Conservation (phyloP, 768 basidiomycete species). For the Russula earlei region DNA sequence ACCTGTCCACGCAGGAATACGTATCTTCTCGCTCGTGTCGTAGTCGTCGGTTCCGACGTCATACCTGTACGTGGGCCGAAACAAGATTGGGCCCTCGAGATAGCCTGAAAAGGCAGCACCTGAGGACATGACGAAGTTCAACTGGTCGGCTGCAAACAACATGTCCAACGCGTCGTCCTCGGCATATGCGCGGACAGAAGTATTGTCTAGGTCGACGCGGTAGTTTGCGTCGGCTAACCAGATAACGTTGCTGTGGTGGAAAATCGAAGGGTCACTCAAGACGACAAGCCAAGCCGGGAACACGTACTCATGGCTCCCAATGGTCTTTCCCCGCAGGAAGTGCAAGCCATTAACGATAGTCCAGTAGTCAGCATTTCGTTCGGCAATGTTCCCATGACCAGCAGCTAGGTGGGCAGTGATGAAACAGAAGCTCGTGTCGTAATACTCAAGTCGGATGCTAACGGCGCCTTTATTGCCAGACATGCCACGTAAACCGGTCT, state of each 20-base stretch:
- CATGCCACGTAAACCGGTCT: conserved; percentile 90
- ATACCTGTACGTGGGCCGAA: conserved; percentile 93
- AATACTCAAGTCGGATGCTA: conserved; percentile 84
- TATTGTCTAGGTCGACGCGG: conserved; percentile 81
- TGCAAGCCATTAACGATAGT: conserved; percentile 80
- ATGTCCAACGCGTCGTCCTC: conserved; percentile 57
- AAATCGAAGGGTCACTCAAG: background rate
- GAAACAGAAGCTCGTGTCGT: conserved; percentile 91
- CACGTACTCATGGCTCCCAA: conserved; percentile 81
- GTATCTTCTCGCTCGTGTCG: conserved; percentile 92
- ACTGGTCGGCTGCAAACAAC: conserved; percentile 80
- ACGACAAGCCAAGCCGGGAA: background rate
- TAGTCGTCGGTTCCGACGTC: conserved; percentile 75
- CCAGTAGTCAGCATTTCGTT: conserved; percentile 85
- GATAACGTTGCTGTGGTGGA: conserved; percentile 65
- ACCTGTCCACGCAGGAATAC: conserved; percentile 98
- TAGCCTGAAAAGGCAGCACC: conserved; percentile 76
- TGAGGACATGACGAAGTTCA: conserved; percentile 61
- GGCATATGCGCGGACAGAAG: conserved; percentile 61
- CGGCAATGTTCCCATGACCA: conserved; percentile 84
- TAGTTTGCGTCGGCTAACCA: conserved; percentile 98
- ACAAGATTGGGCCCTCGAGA: conserved; percentile 83
- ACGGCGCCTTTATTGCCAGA: conserved; percentile 97
- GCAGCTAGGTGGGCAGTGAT: conserved; percentile 94
- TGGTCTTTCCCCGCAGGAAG: conserved; percentile 84